Base-by-base conservation (phyloP, 202 grass and related monocot genomes). In the Miscanthus sacchariflorus region DNA sequence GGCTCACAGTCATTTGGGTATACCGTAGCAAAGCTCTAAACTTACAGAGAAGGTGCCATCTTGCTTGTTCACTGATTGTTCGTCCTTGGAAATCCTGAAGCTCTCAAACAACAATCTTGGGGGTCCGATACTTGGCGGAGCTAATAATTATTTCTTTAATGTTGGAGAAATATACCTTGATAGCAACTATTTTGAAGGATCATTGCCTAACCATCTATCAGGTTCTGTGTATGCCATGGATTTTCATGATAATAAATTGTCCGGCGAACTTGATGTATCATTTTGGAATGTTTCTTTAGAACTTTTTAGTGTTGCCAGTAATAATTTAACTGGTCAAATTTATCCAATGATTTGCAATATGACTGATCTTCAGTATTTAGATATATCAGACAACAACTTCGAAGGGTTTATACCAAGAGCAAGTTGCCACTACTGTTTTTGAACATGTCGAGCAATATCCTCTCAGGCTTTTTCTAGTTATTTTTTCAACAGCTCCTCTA, bases 201-300 rank as follows among this genome's bases (percentile, higher is more conserved):
- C 19, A 45, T 13, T 90, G 0, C 88, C 70, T 30, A 3, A 7
- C 12, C 69, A 86, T 43, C 10, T 90, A 0, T 85, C 77, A 1
- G 84, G 42, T 4, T 0, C 0, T 24, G 0, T 82, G n/a, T 0
- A 2, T 76, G n/a, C n/a, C n/a, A 49, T 85, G 54, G 88, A 89
- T 81, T 65, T 89, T 3, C 67, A 85, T 23, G 28, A 71, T 73
- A 89, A 89, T 25, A 79, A 72, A 2, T 4, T 89, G 27, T 84
- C 46, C 1, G 82, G 82, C 10, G 25, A 84, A 74, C 67, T 85
- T 0, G 18, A 82, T 14, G 12, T n/a, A 4, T 75, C 67, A 30
- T 80, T 56, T 30, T 78, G 81, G 88, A n/a, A 52, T 80, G 1
- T 85, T 71, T 1, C 56, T 52, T 21, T 85, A 21, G 0, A 6